Evolutionary conservation across 805 yeast genomes (phyloP), one percentile per base, ranked within the genome.

Genomic region (Tetrapisispora namnaoensis): DNA sequence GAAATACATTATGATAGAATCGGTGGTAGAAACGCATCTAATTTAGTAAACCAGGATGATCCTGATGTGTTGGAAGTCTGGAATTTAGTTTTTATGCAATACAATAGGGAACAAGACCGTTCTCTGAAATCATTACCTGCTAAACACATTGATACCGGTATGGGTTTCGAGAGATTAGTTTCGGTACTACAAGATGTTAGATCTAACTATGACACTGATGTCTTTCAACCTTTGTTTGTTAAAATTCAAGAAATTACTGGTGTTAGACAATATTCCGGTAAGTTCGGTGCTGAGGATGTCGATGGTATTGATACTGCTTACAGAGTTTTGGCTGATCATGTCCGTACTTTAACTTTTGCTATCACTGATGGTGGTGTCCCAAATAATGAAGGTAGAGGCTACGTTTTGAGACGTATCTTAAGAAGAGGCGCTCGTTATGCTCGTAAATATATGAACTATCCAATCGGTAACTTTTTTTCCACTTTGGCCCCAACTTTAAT

Each of bases 341-440:
- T 93, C 36, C 83, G 99, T 71, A 93, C 99, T 24, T 77, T 93
- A 66, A 87, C 96, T 2, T 87, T 93, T 69, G 97, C 99, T 45
- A 76, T 93, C 51, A 86, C 95, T 37, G 99, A 93, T 68, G 99
- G 99, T 62, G 99, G 99, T 63, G 97, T 93, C 50, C 99, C 99
- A 64, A 93, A 93, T 72, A 93, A 90, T 63, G 99, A 93, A 66
- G 99, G 99, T 60, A 84, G 99, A 72, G 99, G 99, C 60, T 93
- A 93, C 63, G 99, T 93, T 41, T 74, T 93, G 67, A 83, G 99
- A 73, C 85, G 99, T 74, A 90, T 93, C 58, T 75, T 93, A 62
- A 85, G 99, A 75, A 85, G 99, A 75, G 99, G 99, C 62, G 87
- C 96, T 37, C 84, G 99, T 70, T 93, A 87, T 63, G 97, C 84